Percentiles rank a stretch among this genome's conserved stretches.
phyloP scores from a whole-genome alignment of 768 basidiomycete genomes.

The Ramaria sp. region DNA sequence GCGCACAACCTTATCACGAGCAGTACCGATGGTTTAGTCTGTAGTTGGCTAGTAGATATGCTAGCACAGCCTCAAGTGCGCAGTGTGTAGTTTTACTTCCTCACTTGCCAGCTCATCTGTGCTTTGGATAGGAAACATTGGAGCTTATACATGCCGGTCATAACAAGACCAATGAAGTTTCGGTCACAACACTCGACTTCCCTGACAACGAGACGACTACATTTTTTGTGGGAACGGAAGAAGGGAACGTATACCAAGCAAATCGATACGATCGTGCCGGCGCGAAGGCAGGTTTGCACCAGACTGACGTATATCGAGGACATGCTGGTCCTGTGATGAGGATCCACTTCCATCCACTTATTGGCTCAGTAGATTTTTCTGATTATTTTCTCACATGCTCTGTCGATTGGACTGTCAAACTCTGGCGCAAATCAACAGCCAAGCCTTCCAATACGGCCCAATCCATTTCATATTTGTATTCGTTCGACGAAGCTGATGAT shows the following conservation, averaged over 20 bases:
- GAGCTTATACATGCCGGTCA: constrained; percentile 83
- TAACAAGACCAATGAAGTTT: constrained; percentile 94
- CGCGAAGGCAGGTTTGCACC: constrained; percentile 90
- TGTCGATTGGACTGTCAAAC: constrained; percentile 97
- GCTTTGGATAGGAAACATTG: constrained; percentile 69
- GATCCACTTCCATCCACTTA: constrained; percentile 85
- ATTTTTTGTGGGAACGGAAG: constrained; percentile 97
- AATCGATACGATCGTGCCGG: constrained; percentile 96
- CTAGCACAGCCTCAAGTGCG: constrained; percentile 90
- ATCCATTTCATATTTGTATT: constrained; percentile 67
- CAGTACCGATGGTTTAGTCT: constrained; percentile 94
- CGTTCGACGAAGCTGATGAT: constrained; percentile 96
- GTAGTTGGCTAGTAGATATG: constrained; percentile 98
- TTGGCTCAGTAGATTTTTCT: constrained; percentile 88
- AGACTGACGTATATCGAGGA: constrained; percentile 85
- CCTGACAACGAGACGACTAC: constrained; percentile 94
- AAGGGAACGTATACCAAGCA: constrained; percentile 94
- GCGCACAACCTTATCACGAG: constrained; percentile 95
- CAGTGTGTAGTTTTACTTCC: neutral
- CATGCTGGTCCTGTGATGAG: constrained; percentile 93
- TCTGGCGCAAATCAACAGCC: constrained; percentile 78
- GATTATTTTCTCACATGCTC: constrained; percentile 90
- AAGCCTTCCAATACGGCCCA: constrained; percentile 50
- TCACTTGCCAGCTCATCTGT: constrained; percentile 2
- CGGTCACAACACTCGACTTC: constrained; percentile 89